phyloP scores from a whole-genome alignment of 1,139 yeast genomes.

The Suhomyces coccinellae region DNA sequence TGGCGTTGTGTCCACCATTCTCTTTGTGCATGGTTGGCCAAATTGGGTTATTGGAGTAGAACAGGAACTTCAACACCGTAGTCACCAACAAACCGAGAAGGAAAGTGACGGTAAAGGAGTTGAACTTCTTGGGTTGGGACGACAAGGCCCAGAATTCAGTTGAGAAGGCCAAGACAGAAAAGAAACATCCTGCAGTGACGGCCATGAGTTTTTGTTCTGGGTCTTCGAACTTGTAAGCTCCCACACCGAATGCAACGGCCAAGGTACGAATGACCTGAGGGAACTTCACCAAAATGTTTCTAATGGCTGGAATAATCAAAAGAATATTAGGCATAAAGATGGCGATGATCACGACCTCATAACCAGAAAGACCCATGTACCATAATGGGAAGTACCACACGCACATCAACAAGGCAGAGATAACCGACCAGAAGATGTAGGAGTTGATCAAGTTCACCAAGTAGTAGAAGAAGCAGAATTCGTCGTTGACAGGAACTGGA shows the following conservation, averaged over 20 bases:
- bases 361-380: constrained; percentile 97
- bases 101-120: constrained; percentile 61
- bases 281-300: constrained; percentile 33
- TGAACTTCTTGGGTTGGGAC: constrained; percentile 42
- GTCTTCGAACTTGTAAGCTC: constrained; percentile 63
- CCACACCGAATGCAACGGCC: constrained; percentile 69
- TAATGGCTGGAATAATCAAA: constrained; percentile 54
- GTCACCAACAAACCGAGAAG: constrained; percentile 72
- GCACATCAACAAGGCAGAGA: constrained; percentile 78
- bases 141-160: constrained; percentile 54
- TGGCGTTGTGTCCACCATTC: constrained; percentile 82
- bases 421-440: constrained; percentile 79
- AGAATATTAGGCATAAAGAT: constrained; percentile 60
- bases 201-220: constrained; percentile 71
- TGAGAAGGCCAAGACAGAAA: constrained; percentile 63
- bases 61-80: constrained; percentile 71
- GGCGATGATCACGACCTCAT: constrained; percentile 66
- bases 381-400: constrained; percentile 98
- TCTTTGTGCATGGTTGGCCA: constrained; percentile 92
- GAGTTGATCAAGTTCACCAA: constrained; percentile 54
- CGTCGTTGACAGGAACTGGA: constrained; percentile 17
- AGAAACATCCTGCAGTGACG: constrained; percentile 66
- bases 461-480: constrained; percentile 42
- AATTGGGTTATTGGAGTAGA: constrained; percentile 84
- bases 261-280: constrained; percentile 55